Evolutionary conservation across 768 basidiomycete species (phyloP).

Genomic region (Lepiota brunneoincarnata): DNA sequence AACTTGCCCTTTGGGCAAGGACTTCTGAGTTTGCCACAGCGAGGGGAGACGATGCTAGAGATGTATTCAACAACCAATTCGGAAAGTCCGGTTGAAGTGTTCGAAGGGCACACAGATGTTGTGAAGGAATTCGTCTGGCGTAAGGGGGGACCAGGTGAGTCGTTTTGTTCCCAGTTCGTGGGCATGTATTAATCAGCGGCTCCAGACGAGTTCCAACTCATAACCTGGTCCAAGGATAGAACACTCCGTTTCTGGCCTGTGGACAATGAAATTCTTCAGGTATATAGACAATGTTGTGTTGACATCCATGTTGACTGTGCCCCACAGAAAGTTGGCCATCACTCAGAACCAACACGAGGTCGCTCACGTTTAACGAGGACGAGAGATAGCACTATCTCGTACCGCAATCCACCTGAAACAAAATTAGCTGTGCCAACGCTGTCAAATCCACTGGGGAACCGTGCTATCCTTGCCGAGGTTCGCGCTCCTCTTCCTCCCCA

Average conservation of each 20-base stretch:
- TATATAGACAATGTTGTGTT: slow-evolving; percentile 19
- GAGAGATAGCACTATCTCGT: slow-evolving; percentile 37
- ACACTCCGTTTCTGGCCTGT: slow-evolving; percentile 92
- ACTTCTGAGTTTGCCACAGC: slow-evolving; percentile 84
- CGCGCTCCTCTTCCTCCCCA: slow-evolving; percentile 46
- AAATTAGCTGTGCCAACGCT: slow-evolving; percentile 39
- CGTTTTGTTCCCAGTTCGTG: neutral
- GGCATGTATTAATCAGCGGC: neutral
- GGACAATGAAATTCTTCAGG: slow-evolving; percentile 66
- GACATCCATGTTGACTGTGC: slow-evolving; percentile 9
- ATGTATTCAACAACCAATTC: slow-evolving; percentile 61
- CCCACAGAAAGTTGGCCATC: slow-evolving; percentile 49
- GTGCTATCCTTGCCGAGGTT: slow-evolving; percentile 69
- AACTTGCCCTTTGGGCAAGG: slow-evolving; percentile 93
- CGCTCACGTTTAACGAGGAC: slow-evolving; percentile 27
- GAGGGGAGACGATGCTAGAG: slow-evolving; percentile 79
- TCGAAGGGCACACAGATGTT: slow-evolving; percentile 88
- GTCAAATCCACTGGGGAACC: slow-evolving; percentile 66
- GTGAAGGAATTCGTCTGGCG: slow-evolving; percentile 99
- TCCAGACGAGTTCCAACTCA: slow-evolving; percentile 54
- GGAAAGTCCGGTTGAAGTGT: slow-evolving; percentile 60
- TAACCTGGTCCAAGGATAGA: slow-evolving; percentile 83
- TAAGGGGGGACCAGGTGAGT: slow-evolving; percentile 53
- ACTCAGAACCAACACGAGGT: slow-evolving; percentile 26
- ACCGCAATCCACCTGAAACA: slow-evolving; percentile 51